Conservation (phyloP, 2,329 filamentous ascomycete genomes). For the Colletotrichum eleusines region DNA sequence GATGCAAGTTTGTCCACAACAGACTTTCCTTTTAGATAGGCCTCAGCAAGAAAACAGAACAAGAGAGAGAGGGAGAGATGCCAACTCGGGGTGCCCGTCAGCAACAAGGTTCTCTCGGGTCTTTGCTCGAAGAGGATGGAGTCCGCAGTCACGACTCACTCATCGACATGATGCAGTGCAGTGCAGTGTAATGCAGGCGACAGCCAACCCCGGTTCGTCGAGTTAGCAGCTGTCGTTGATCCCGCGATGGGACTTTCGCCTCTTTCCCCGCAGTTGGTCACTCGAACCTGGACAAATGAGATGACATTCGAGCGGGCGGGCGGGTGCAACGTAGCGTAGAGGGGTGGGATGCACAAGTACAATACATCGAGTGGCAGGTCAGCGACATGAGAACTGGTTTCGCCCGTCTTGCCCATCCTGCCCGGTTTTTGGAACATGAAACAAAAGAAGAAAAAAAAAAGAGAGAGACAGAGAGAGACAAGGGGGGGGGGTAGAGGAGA, state of each 20-base stretch:
- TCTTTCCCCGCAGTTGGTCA: conserved; percentile 37
- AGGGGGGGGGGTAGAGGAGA: not conserved
- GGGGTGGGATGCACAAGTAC: not conserved
- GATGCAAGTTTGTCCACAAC: not conserved
- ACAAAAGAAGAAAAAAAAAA: not conserved
- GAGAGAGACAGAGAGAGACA: not conserved
- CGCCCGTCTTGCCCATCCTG: conserved; percentile 31
- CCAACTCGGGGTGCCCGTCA: not conserved
- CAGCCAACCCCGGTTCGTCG: not conserved
- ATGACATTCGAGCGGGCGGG: conserved; percentile 25
- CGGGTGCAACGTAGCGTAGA: conserved; percentile 37
- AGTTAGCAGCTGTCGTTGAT: not conserved
- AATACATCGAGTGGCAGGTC: conserved; percentile 4
- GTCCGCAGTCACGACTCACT: conserved; percentile 7
- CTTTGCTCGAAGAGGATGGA: not conserved
- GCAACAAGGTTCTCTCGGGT: not conserved
- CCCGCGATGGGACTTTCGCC: conserved; percentile 25
- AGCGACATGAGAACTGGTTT: conserved; percentile 18
- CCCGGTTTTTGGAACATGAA: not conserved
- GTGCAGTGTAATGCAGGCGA: not conserved
- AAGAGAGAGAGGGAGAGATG: no score
- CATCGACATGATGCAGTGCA: not conserved
- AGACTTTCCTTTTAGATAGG: not conserved
- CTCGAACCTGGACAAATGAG: conserved; percentile 33
- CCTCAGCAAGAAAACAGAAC: not conserved